Evolutionary conservation across 805 yeast species (phyloP), one percentile per base, ranked within the genome.

Genomic region (Saccharomycopsis microspora): DNA sequence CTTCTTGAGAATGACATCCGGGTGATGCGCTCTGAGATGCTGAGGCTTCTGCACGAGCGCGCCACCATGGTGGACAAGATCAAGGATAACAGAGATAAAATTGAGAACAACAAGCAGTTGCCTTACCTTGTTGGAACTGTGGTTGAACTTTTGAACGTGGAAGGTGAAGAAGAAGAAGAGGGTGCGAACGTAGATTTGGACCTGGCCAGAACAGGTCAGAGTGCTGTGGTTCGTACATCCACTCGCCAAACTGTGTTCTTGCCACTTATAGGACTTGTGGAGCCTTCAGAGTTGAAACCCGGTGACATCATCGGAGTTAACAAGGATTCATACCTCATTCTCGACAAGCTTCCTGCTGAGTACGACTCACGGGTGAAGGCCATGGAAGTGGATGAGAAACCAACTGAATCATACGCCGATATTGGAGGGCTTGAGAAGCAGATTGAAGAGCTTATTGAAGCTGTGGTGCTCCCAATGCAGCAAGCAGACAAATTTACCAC

Each of bases 381-480:
- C 8, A 86, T 93, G 99, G 98, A 93, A 65, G 98, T 93, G 45
- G 99, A 93, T 63, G 98, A 93, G 68, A 89, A 90, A 62, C 99
- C 99, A 51, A 84, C 95, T 1, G 98, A 93, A 64, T 87, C 96
- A 7, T 93, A 93, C 62, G 81, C 94, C 1, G 98, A 93, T 64
- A 94, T 93, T 57, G 99, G 99, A 61, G 99, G 99, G 7, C 73
- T 93, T 58, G 97, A 90, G 66, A 93, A 93, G 67, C 99, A 93
- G 66, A 93, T 93, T 58, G 97, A 93, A 68, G 99, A 93, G 65
- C 74, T 93, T 52, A 96, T 90, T 48, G 99, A 93, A 69, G 99
- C 97, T 1, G 96, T 93, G 44, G 99, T 93, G 30, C 73, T 93
- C 53, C 99, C 99, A 34, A 88, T 93, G 95, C 90, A 89, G 65